phyloP scores from a whole-genome alignment of 179 eudicot species.

The Patellifolia procumbens region DNA sequence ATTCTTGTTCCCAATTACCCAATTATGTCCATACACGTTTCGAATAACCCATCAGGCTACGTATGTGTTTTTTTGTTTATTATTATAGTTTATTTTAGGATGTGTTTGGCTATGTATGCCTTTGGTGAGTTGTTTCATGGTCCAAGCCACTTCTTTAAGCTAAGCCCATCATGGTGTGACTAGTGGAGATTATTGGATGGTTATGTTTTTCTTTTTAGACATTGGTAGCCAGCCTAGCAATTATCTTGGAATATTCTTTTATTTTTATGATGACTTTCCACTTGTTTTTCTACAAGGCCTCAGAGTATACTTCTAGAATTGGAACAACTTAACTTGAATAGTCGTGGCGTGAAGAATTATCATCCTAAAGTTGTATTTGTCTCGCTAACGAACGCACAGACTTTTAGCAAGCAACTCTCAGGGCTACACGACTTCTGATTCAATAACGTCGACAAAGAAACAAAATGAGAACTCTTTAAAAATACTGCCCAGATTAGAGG shows the following conservation, averaged over 20 bases:
- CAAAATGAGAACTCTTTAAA: too few relatives aligned
- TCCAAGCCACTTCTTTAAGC: slow-evolving; percentile 30
- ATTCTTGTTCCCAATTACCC: slow-evolving; percentile 10
- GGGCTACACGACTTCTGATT: too few relatives aligned
- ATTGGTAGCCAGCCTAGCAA: slow-evolving; percentile 26
- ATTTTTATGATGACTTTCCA: neutral
- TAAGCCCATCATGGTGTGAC: slow-evolving; percentile 25
- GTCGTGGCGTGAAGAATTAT: too few relatives aligned
- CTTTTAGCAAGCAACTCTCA: too few relatives aligned
- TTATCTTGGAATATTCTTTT: slow-evolving; percentile 13
- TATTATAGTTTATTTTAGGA: neutral
- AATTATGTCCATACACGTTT: slow-evolving; percentile 12
- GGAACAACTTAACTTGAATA: too few relatives aligned
- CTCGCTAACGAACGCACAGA: too few relatives aligned
- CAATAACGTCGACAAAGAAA: too few relatives aligned
- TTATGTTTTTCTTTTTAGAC: neutral
- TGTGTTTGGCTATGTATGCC: neutral
- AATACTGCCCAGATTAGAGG: too few relatives aligned
- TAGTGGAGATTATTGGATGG: slow-evolving; percentile 7
- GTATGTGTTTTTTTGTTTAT: neutral
- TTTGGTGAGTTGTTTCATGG: slow-evolving; percentile 11
- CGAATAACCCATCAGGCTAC: neutral
- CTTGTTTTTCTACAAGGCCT: neutral
- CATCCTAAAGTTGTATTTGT: too few relatives aligned
- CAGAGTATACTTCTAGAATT: too few relatives aligned